Evolutionary conservation across 2,329 filamentous ascomycete genomes (phyloP), one percentile per base, ranked within the genome.

Genomic region (Diaporthe aspalathi): DNA sequence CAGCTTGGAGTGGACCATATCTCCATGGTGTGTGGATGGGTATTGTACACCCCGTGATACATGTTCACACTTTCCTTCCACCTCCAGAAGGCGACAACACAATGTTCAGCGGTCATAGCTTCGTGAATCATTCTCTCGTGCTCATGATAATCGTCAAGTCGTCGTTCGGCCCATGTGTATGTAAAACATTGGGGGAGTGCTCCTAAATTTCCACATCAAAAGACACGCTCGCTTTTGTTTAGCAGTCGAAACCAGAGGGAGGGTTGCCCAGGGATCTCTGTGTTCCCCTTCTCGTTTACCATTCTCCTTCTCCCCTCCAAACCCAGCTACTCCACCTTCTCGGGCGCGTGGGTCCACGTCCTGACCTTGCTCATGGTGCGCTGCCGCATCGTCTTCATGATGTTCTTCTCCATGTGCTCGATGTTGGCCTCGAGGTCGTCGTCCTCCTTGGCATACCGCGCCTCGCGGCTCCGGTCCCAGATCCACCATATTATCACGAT

Each of bases 401-500:
- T 89, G 56, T 88, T 84, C 72, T 80, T 83, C 78, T 90, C 88
- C 85, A 90, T 87, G 72, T 82, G 80, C 49, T 86, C 84, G 74
- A 90, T 89, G 60, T 87, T 85, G 74, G 82, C 81, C 79, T 89
- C 86, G 60, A 89, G 82, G 67, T 87, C 84, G 32, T 76, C 74
- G 73, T 90, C 87, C 75, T 89, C 87, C 63, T 75, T 74, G 16
- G 79, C 81, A 75, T 87, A 87, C 74, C 81, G 78, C 69, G 77
- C 80, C 79, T 89, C 85, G 63, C 87, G 85, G 29, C 81, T 81
- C 50, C 78, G 81, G 76, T 90, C 88, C 76, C 87, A 87, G 73
- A 82, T 81, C 75, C 86, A 82, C 88, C 89, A 91, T n/a, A 81
- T 77, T 3, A 81, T 79, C 29, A 91, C 86, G 73, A 91, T 88